Percentiles rank a stretch among this genome's conserved stretches.
phyloP scores from a whole-genome alignment of 192 early-diverging fungal genomes.

The Dimargaris xerosporica region DNA sequence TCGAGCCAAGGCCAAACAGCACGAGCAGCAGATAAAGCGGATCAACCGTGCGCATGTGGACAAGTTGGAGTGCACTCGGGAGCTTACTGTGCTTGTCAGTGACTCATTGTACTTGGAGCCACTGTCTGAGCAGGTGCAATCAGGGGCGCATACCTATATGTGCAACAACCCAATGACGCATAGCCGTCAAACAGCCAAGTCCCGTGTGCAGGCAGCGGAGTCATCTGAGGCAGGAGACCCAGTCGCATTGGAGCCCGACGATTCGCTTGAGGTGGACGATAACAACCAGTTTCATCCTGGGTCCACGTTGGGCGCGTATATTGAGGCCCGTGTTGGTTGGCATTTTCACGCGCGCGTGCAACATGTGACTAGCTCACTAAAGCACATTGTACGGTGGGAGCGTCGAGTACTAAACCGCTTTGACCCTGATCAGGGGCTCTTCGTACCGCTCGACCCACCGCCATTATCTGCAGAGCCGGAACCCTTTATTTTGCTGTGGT shows the following conservation, averaged over 20 bases:
- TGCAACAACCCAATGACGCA: background rate
- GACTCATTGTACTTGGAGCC: background rate
- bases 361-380: too few species aligned
- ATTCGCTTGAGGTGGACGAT: background rate
- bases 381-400: background rate
- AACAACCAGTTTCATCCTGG: background rate
- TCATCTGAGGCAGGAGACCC: too few species aligned
- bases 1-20: background rate
- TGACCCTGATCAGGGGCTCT: constrained; percentile 4
- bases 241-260: background rate
- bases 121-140: background rate
- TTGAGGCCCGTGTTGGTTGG: background rate
- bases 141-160: background rate
- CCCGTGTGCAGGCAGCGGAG: too few species aligned
- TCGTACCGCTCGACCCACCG: background rate
- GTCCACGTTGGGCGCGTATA: background rate
- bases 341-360: background rate
- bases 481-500: background rate
- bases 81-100: background rate
- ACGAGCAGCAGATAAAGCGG: background rate
- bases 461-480: background rate
- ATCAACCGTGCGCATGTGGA: constrained; percentile 3
- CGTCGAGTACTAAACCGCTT: constrained; percentile 8
- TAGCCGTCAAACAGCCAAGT: background rate
- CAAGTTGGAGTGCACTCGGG: constrained; percentile 8